Conservation (phyloP, 1,139 yeast genomes). For the Wickerhamomyces sp. region DNA sequence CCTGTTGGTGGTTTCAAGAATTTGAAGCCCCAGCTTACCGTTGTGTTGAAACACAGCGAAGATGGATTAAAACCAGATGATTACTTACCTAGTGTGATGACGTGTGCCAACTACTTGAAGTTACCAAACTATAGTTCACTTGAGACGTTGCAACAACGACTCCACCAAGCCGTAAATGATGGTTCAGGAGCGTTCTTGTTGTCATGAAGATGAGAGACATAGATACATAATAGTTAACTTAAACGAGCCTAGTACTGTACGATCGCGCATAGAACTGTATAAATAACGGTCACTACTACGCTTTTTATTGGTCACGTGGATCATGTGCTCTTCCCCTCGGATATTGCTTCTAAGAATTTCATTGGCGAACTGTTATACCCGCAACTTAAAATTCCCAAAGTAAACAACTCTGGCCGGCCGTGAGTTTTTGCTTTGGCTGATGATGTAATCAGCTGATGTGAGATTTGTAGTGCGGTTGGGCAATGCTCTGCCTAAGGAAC, state of each 20-base stretch:
- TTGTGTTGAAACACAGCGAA: slow-evolving; percentile 78
- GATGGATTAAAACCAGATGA: slow-evolving; percentile 66
- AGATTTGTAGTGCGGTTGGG: too few species aligned
- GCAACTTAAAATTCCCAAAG: not conserved
- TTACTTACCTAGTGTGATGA: slow-evolving; percentile 95
- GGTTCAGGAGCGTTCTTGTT: slow-evolving; percentile 88
- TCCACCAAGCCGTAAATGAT: slow-evolving; percentile 71
- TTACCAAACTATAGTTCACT: slow-evolving; percentile 73
- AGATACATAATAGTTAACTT: too few species aligned
- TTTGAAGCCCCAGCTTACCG: slow-evolving; percentile 77
- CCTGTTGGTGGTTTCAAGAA: slow-evolving; percentile 94
- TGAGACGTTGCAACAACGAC: slow-evolving; percentile 50
- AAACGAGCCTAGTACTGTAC: too few species aligned
- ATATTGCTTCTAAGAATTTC: too few species aligned
- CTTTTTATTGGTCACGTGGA: not conserved
- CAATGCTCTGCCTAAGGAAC: too few species aligned
- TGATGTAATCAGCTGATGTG: too few species aligned
- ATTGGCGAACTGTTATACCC: too few species aligned
- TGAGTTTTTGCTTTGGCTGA: too few species aligned
- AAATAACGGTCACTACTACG: not conserved
- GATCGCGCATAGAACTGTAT: too few species aligned
- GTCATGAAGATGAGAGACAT: slow-evolving; percentile 51
- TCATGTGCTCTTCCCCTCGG: not conserved
- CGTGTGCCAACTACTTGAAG: slow-evolving; percentile 92
- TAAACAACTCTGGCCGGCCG: too few species aligned